phyloP scores from a whole-genome alignment of 208 protist species.

The Leishmania mexicana region DNA sequence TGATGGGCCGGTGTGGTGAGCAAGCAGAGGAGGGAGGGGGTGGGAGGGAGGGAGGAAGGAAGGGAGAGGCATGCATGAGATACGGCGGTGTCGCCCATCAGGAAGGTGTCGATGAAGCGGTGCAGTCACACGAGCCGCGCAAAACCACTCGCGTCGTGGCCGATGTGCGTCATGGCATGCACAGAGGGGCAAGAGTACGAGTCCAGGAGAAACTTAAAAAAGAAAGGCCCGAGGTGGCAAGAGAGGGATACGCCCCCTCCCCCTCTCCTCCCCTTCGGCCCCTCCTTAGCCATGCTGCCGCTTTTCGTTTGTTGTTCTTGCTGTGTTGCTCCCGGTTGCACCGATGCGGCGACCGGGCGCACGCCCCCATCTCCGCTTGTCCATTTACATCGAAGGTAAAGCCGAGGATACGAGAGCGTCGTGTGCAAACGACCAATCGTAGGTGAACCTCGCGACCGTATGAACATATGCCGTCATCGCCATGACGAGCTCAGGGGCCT shows the following conservation, averaged over 20 bases:
- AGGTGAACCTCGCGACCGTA: too few species aligned
- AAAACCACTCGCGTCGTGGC: not conserved
- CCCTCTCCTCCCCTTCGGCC: too few species aligned
- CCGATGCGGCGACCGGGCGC: not conserved
- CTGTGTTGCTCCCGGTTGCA: not conserved
- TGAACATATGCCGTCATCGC: not conserved
- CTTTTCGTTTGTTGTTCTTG: not conserved
- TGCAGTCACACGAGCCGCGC: not conserved
- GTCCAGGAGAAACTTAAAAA: not conserved
- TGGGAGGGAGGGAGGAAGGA: not conserved
- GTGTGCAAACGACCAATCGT: too few species aligned
- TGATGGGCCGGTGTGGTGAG: not conserved
- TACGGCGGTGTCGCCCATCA: not conserved
- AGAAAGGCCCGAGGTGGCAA: not conserved
- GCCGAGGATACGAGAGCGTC: too few species aligned
- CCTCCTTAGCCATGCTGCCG: not conserved
- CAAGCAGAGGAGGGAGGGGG: not conserved
- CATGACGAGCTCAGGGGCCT: not conserved
- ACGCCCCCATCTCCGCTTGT: not conserved
- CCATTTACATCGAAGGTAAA: not conserved
- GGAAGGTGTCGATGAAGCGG: not conserved
- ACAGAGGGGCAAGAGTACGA: not conserved
- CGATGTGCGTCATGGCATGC: not conserved
- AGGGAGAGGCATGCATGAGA: too few species aligned
- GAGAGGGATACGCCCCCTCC: too few species aligned